Evolutionary conservation across 495 filamentous ascomycete species (phyloP), one percentile per base, ranked within the genome.

Genomic region (Viridothelium virens): DNA sequence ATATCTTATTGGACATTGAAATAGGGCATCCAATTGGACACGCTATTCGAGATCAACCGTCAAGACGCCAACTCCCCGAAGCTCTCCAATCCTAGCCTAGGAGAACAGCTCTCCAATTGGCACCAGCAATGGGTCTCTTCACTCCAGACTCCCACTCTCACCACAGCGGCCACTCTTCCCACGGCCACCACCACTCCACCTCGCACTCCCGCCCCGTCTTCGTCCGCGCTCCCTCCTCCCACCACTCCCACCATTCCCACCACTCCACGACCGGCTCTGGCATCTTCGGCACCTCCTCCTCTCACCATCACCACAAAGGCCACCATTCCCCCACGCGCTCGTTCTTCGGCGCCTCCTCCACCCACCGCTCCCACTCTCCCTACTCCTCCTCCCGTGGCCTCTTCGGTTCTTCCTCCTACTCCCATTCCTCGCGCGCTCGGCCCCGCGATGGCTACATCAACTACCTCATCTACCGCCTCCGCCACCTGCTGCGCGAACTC

Each of bases 391-490:
- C 46, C 2, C 61, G 67, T 18, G 61, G 64, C 16, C 48, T 62
- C 16, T 25, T 31, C 38, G 62, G 70, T 48, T 41, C 87, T 25
- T 90, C 82, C 2, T 76, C 84, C 77, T 88, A 89, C 86, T 79
- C 25, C 25, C 25, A 25, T 25, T 25, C 25, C 84, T 78, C 77
- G 90, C 75, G 53, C 53, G 11, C 11, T 31, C 86, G 77, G 3
- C 88, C 92, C 14, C 89, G 92, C 56, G 81, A 84, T 31, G 89
- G 88, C 68, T 94, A 91, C 77, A 76, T 94, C 65, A 74, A 83
- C 66, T 86, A 86, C 66, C 79, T 91, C 46, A 74, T 90, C 71
- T 81, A 83, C 70, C 84, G 87, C 65, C 84, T 96, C 68, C 87
- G 85, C 71, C 86, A 86, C 36, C 79, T 92, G 38, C 74, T 95